These are phyloP conservation scores for Berberis vulgaris DNA, from an alignment of 164 flowering plant genomes.

Conservation along the genomic window DNA sequence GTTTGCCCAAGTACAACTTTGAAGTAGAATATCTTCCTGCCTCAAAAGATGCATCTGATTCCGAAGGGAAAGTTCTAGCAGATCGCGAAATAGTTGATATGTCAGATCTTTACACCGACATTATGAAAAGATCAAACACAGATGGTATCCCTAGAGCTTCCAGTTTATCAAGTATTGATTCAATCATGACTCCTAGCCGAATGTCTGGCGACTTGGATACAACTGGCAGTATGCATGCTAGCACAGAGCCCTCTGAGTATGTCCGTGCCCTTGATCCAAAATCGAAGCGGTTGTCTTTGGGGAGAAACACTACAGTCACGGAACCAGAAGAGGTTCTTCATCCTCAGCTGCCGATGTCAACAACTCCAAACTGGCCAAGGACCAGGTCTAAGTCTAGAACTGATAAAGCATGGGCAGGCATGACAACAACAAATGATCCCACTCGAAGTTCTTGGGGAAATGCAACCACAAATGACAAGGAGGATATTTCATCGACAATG, in stretches of 20 bases:
- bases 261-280: conserved; percentile 92
- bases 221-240: conserved; percentile 64
- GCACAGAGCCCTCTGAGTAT: conserved; percentile 89
- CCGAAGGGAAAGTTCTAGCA: conserved; percentile 31
- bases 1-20: conserved; percentile 86
- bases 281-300: conserved; percentile 77
- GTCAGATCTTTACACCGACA: conserved; percentile 74
- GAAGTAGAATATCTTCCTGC: conserved; percentile 96
- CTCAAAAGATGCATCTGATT: conserved; percentile 29
- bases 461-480: conserved; percentile 67
- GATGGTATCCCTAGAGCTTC: conserved; percentile 94
- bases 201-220: conserved; percentile 86
- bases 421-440: conserved; percentile 54
- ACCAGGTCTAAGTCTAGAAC: conserved; percentile 81
- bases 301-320: conserved; percentile 52
- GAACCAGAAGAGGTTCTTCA: conserved; percentile 84
- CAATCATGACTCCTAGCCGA: conserved; percentile 88
- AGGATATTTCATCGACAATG: conserved; percentile 93
- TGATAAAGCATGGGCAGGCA: conserved; percentile 78
- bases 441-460: conserved; percentile 79
- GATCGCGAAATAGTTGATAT: conserved; percentile 55
- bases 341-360: conserved; percentile 58
- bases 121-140: conserved; percentile 65
- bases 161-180: conserved; percentile 95
- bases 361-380: conserved; percentile 92